Evolutionary conservation across 148 eudicot species (phyloP), one percentile per base, ranked within the genome.

Genomic region (Persicaria maculosa): DNA sequence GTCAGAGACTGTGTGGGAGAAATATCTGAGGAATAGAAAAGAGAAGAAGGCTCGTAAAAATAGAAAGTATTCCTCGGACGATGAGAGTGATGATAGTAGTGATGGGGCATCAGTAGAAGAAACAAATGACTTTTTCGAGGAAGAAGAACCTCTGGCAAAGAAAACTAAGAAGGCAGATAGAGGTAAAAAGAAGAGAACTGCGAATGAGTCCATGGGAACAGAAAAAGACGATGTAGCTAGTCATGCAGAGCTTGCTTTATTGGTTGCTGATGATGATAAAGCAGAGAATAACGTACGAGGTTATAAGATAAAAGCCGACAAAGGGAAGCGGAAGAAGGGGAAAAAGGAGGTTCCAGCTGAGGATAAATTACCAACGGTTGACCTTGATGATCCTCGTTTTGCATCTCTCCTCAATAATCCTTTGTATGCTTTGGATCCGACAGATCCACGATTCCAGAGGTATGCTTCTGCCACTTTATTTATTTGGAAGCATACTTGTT

Each of bases 381-480:
- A 96, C 50, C 77, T 74, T 40, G 82, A 85, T n/a, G 99, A 96
- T 81, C 93, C 94, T 5, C 89, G 99, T 58, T 96, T 96, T 74
- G 85, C 97, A 8, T 80, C 81, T 72, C 81, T 86, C 57, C 85
- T 90, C 76, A 88, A 68, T 12, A 82, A 86, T 62, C 97, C 90
- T 52, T 80, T 71, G 44, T 92, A 74, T 83, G 90, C 94, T 62
- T 79, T 89, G 85, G 99, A 96, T 78, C 99, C 99, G 48, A 96
- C 99, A 7, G 97, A 92, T 81, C 97, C 99, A 74, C 90, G 90
- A 36, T 96, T 86, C 80, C 90, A 90, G 80, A 92, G 99, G 99
- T 96, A 82, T 64, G 0, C 72, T 61, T 44, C 43, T 14, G 62
- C 50, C 19, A 50, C 65, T 20, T 22, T 59, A 43, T 43, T 58